Evolutionary conservation across 164 flowering plant species (phyloP), one percentile per base, ranked within the genome.

Genomic region (Tinospora cordifolia): DNA sequence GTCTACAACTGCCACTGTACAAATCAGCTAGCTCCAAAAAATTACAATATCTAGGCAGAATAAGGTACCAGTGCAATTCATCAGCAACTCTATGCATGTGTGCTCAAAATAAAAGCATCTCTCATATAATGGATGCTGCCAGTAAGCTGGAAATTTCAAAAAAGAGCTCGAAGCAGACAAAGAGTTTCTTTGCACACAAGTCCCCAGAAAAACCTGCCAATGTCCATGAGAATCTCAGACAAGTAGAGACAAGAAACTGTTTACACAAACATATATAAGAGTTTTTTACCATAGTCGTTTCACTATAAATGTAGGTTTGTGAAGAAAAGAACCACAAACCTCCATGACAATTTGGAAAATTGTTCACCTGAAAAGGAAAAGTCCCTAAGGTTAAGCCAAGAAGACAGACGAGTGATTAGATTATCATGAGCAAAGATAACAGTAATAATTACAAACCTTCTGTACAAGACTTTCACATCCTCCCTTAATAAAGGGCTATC

Each of bases 381-480:
- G 57, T 0, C 40, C 62, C 17, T 6, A n/a, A 19, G 24, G 47
- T 39, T 71, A 38, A 65, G 47, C 22, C 3, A n/a, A 71, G 41
- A 46, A 9, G 8, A 59, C 0, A 60, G 0, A 51, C 10, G 4
- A 30, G 34, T n/a, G 44, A 25, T 22, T 46, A 41, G 41, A 34
- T 30, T 36, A 14, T 30, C 17, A 27, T 0, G 9, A 64, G 10
- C 12, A n/a, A 54, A 19, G 36, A 30, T 21, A 41, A 49, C 24
- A 63, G 36, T 34, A 15, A 47, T 0, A 0, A 39, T 13, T 30
- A 79, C 82, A 36, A 59, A 93, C 92, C 98, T 90, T 80, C 21
- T 86, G 79, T 83, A 86, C 39, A 89, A 49, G 72, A 76, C 75
- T 59, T 79, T 83, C 11, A 94, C 78, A 76, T 90, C 95, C 71